Evolutionary conservation across 1,284 basidiomycete species (phyloP).

Genomic region (Hortiboletus rubellus): DNA sequence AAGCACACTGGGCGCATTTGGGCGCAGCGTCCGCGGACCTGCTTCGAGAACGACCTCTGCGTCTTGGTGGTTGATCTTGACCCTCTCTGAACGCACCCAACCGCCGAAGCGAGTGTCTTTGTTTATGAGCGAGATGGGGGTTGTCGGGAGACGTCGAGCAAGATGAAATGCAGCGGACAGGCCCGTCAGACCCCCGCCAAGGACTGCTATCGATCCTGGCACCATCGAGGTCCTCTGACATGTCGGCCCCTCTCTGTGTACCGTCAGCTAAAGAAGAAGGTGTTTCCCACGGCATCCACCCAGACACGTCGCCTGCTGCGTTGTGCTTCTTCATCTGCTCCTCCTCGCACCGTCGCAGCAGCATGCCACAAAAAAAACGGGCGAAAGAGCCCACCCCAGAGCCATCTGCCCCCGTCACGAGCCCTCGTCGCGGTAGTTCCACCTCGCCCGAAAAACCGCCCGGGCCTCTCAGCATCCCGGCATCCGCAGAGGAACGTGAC

Average conservation of each 20-base stretch:
- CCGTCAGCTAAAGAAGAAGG: constrained; percentile 8
- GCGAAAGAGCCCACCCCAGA: constrained; percentile 15
- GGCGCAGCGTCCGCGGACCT: constrained; percentile 82
- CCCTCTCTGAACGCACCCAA: constrained; percentile 73
- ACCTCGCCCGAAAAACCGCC: constrained; percentile 46
- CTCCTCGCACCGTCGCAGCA: neutral
- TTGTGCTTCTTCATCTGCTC: neutral
- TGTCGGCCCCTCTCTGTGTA: neutral
- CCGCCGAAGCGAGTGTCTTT: constrained; percentile 69
- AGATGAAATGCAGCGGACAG: constrained; percentile 81
- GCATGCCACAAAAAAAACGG: constrained; percentile 25
- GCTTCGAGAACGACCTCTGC: constrained; percentile 67
- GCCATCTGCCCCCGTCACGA: constrained; percentile 6
- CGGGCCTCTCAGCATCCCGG: constrained; percentile 53
- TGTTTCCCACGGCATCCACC: constrained; percentile 22
- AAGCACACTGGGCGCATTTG: constrained; percentile 68
- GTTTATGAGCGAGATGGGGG: constrained; percentile 71
- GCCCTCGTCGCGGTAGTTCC: constrained; percentile 34
- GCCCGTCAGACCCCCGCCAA: constrained; percentile 84
- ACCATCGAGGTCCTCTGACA: constrained; percentile 4
- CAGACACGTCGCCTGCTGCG: constrained; percentile 26
- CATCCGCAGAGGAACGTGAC: constrained; percentile 54
- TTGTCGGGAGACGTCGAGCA: constrained; percentile 59
- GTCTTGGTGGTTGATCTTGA: constrained; percentile 40
- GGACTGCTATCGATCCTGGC: constrained; percentile 55